phyloP scores from a whole-genome alignment of 768 basidiomycete genomes.

The Boletus rex-veris region DNA sequence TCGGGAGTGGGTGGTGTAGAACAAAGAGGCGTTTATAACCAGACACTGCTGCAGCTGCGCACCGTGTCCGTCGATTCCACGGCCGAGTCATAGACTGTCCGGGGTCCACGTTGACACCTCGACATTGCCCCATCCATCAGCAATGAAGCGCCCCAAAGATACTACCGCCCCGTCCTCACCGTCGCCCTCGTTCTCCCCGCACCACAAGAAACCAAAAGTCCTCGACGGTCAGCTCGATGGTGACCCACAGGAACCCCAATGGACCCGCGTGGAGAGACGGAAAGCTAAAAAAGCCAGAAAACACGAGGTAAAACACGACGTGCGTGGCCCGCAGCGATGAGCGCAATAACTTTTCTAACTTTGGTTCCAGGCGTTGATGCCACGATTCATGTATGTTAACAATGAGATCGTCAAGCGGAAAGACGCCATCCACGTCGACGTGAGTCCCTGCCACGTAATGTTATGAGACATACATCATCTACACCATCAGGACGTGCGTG shows the following conservation, averaged over 20 bases:
- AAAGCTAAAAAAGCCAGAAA: slow-evolving; percentile 70
- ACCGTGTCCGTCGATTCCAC: neutral
- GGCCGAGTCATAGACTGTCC: neutral
- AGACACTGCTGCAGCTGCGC: neutral
- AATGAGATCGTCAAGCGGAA: slow-evolving; percentile 69
- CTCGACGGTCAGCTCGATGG: neutral
- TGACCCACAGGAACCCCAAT: slow-evolving; percentile 29
- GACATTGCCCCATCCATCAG: too few species aligned
- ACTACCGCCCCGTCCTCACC: neutral
- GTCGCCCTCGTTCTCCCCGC: slow-evolving; percentile 5
- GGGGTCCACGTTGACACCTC: neutral
- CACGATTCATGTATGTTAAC: slow-evolving; percentile 79
- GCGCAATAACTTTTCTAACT: too few species aligned
- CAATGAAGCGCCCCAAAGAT: too few species aligned
- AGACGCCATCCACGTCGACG: slow-evolving; percentile 77
- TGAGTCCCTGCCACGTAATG: slow-evolving; percentile 36
- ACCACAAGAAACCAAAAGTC: slow-evolving; percentile 42
- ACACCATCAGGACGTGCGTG: slow-evolving; percentile 71
- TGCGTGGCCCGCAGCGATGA: slow-evolving; percentile 36
- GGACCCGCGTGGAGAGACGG: slow-evolving; percentile 71
- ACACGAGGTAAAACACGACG: slow-evolving; percentile 53
- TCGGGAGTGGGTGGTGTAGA: neutral
- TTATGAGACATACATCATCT: neutral
- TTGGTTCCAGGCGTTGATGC: slow-evolving; percentile 30
- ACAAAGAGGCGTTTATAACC: neutral